phyloP scores from a whole-genome alignment of 176 grass and related monocot genomes.

The Oryza coarctata region DNA sequence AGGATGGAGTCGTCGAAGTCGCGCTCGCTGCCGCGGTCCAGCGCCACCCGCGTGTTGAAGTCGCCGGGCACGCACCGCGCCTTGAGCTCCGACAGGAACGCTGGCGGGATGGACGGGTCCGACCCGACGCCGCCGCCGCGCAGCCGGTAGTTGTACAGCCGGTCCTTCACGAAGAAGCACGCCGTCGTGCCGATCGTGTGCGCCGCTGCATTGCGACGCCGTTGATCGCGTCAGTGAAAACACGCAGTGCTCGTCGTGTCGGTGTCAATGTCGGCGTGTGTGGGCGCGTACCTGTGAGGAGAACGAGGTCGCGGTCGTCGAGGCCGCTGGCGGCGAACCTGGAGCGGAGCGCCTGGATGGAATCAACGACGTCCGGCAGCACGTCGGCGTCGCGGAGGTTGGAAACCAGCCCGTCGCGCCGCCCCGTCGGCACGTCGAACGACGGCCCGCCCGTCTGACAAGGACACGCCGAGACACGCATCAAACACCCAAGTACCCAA shows the following conservation, averaged over 20 bases:
- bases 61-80: conserved; percentile 62
- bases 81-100: conserved; percentile 60
- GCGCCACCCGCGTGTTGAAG: conserved; percentile 62
- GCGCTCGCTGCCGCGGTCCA: conserved; percentile 72
- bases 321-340: conserved; percentile 65
- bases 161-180: conserved; percentile 79
- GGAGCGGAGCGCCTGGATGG: conserved; percentile 48
- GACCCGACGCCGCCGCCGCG: conserved; percentile 15
- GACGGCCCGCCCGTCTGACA: conserved; percentile 59
- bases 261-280: too few species aligned
- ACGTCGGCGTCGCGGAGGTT: conserved; percentile 60
- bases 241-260: too few species aligned
- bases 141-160: conserved; percentile 61
- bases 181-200: conserved; percentile 90
- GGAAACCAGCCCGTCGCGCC: conserved; percentile 62
- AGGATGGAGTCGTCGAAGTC: conserved; percentile 69
- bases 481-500: not conserved
- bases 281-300: conserved; percentile 54
- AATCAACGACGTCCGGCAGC: conserved; percentile 63
- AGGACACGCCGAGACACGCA: not conserved
- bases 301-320: conserved; percentile 70
- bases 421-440: conserved; percentile 71
- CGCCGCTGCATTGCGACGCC: conserved; percentile 43
- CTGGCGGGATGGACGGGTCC: conserved; percentile 64
- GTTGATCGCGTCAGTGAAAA: not conserved